These are phyloP conservation scores for Blastomyces emzantsi DNA, from an alignment of 2,329 filamentous ascomycete species.

Conservation along the genomic window DNA sequence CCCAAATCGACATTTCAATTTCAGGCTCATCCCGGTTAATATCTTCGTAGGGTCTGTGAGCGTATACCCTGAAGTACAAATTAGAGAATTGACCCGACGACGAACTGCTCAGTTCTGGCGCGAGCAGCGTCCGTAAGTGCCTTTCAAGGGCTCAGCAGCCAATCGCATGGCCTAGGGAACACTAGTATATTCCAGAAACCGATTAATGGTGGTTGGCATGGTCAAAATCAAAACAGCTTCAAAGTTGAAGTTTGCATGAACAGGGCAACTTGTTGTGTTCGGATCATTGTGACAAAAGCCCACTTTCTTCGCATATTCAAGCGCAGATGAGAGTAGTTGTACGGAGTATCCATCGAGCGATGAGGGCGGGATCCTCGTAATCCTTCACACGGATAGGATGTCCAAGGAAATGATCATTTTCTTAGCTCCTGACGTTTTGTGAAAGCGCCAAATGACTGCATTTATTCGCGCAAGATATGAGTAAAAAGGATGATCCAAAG, in stretches of 20 bases:
- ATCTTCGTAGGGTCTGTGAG: slow-evolving; percentile 13
- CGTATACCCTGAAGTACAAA: slow-evolving; percentile 18
- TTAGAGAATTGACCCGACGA: slow-evolving; percentile 17
- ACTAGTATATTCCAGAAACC: slow-evolving; percentile 14
- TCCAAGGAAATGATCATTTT: not conserved
- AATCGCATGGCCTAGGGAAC: not conserved
- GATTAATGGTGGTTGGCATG: slow-evolving; percentile 17
- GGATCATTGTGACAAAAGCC: slow-evolving; percentile 17
- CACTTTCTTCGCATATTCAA: slow-evolving; percentile 17
- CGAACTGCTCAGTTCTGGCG: slow-evolving; percentile 19
- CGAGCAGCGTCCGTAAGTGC: slow-evolving; percentile 18
- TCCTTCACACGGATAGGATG: not conserved
- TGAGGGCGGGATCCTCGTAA: slow-evolving; percentile 13
- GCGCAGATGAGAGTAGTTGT: slow-evolving; percentile 11
- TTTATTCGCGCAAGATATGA: slow-evolving; percentile 10
- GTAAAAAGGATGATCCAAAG: not conserved
- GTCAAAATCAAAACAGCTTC: slow-evolving; percentile 16
- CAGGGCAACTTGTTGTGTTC: slow-evolving; percentile 14
- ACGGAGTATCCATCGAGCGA: slow-evolving; percentile 13
- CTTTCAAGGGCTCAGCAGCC: slow-evolving; percentile 15
- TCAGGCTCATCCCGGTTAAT: not conserved
- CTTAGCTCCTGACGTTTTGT: not conserved
- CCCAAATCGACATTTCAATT: slow-evolving; percentile 13
- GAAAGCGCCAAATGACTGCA: not conserved
- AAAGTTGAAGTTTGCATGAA: slow-evolving; percentile 15